phyloP scores from a whole-genome alignment of 495 filamentous ascomycete genomes.

The Saxispiralis lemnorum region DNA sequence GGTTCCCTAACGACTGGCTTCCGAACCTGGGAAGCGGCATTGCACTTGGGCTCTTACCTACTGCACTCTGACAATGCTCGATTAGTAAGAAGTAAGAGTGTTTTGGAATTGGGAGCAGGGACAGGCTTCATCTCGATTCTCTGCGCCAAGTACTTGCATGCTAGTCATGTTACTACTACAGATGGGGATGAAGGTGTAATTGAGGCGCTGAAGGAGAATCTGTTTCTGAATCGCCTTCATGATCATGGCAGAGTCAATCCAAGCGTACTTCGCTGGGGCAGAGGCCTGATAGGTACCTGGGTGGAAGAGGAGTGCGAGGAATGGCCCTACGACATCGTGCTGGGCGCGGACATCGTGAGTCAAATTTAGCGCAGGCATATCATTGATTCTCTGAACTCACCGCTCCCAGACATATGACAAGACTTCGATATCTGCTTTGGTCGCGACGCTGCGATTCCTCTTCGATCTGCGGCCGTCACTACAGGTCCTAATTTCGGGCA shows the following conservation, averaged over 20 bases:
- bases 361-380: neutral
- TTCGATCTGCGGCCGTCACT: slow-evolving; percentile 33
- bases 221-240: slow-evolving; percentile 46
- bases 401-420: slow-evolving; percentile 44
- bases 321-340: slow-evolving; percentile 19
- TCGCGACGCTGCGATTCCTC: slow-evolving; percentile 37
- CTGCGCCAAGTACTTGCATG: slow-evolving; percentile 55
- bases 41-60: slow-evolving; percentile 69
- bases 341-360: slow-evolving; percentile 27
- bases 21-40: slow-evolving; percentile 82
- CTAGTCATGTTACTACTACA: slow-evolving; percentile 48
- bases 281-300: slow-evolving; percentile 15
- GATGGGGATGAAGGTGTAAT: slow-evolving; percentile 66
- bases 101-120: slow-evolving; percentile 80
- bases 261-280: slow-evolving; percentile 44
- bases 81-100: slow-evolving; percentile 35
- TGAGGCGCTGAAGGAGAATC: slow-evolving; percentile 46
- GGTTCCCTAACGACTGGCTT: slow-evolving; percentile 65
- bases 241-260: slow-evolving; percentile 26
- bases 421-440: slow-evolving; percentile 36
- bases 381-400: slow-evolving; percentile 4
- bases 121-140: slow-evolving; percentile 74
- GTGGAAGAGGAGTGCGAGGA: slow-evolving; percentile 13
- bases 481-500: slow-evolving; percentile 40
- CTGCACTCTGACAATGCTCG: slow-evolving; percentile 26